Evolutionary conservation across 495 filamentous ascomycete genomes (phyloP), one percentile per base, ranked within the genome.

Genomic region (Aspergillus coremiiformis): DNA sequence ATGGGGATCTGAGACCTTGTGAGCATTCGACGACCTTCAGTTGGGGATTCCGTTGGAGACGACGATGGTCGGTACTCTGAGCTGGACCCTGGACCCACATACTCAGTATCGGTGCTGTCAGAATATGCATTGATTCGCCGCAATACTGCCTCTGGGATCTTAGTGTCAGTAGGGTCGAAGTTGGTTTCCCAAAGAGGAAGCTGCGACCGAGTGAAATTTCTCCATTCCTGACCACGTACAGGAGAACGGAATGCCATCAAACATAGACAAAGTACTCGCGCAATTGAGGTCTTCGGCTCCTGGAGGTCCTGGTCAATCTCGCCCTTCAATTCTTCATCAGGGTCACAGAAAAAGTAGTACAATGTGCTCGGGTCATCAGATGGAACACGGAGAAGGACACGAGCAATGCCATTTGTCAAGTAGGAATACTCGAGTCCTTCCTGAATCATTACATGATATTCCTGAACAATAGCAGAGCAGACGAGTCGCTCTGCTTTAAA

Each of bases 311-410:
- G 7, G 7, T 53, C 32, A 33, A 7, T 44, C 26, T 55, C 56
- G 5, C 30, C 7, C 39, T 58, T 47, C 32, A 64, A 51, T 45
- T 73, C 65, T 8, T 55, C 49, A 30, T 66, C 65, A 1, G 64
- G 68, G 37, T 73, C 63, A 51, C 58, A 59, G 11, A 69, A 51
- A 50, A 64, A 51, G 49, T 76, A 76, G 48, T 66, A 65, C 0
- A 76, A 53, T 1, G 58, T 73, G 42, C 49, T 17, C 23, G 64
- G 71, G 10, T 74, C 49, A 45, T 74, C 47, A 19, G 56, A 44
- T 47, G 57, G 60, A 45, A 75, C 48, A 15, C 50, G 35, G 23
- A 75, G 64, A 6, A 68, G 64, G 6, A 75, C 57, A 0, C 23
- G 33, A 7, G 54, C 53, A 19, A 71, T 30, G 21, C 68, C 58